Evolutionary conservation across 2,329 filamentous ascomycete genomes (phyloP).

Genomic region (Apiospora aurea): DNA sequence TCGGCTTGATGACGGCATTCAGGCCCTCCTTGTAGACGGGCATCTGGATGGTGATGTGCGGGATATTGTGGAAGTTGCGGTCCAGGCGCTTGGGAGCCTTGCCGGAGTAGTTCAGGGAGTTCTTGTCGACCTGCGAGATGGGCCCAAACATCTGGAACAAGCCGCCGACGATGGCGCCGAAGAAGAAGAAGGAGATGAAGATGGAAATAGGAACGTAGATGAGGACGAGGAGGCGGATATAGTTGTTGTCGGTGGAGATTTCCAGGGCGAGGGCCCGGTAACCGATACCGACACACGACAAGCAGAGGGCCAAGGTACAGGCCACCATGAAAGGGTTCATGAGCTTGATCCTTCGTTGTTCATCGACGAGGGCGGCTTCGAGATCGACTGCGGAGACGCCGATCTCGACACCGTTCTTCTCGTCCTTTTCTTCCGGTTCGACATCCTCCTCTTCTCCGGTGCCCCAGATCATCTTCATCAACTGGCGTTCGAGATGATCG

Average conservation of each 20-base stretch:
- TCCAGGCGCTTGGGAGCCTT: constrained; percentile 45
- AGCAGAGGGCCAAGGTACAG: constrained; percentile 58
- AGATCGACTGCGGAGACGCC: constrained; percentile 50
- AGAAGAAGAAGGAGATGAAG: constrained; percentile 62
- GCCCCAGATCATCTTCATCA: constrained; percentile 67
- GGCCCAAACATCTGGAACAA: constrained; percentile 60
- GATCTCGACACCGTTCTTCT: constrained; percentile 43
- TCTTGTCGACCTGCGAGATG: constrained; percentile 51
- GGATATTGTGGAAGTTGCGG: constrained; percentile 50
- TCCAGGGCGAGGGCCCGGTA: constrained; percentile 63
- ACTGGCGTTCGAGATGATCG: constrained; percentile 56
- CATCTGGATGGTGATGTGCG: constrained; percentile 58
- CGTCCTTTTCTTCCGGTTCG: constrained; percentile 50
- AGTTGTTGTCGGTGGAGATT: constrained; percentile 59
- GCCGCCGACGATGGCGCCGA: constrained; percentile 57
- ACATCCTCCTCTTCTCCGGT: constrained; percentile 48
- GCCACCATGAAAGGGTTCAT: constrained; percentile 62
- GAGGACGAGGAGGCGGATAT: constrained; percentile 61
- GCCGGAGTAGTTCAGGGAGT: constrained; percentile 56
- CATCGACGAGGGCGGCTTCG: constrained; percentile 49
- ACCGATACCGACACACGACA: constrained; percentile 62
- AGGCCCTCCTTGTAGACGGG: constrained; percentile 59
- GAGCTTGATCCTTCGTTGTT: constrained; percentile 58
- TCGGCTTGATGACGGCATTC: constrained; percentile 59
- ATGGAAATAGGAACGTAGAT: constrained; percentile 59